A percentile compares a stretch with the other conserved stretches of the same genome.
phyloP scores from a whole-genome alignment of 371 early-diverging fungal species.

The Actinomucor elegans region DNA sequence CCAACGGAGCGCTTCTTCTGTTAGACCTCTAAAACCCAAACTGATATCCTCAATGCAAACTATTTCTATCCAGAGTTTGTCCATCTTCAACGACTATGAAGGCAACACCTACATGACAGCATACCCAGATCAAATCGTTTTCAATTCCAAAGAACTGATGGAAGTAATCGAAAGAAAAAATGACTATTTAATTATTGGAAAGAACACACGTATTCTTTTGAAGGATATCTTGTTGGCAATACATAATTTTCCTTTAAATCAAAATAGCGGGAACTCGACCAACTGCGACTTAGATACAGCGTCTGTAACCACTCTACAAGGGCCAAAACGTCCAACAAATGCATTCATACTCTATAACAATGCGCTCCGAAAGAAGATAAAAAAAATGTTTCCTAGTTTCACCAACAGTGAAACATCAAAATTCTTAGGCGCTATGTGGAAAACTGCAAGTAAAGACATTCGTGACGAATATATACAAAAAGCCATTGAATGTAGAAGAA shows the following conservation, averaged over 20 bases:
- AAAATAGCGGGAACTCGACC: constrained; percentile 64
- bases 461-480: constrained; percentile 5
- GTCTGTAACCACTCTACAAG: neutral
- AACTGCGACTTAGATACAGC: neutral
- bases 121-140: neutral
- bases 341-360: constrained; percentile 15
- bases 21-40: neutral
- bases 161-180: constrained; percentile 7
- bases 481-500: constrained; percentile 8
- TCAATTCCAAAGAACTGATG: constrained; percentile 3
- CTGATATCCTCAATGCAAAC: neutral
- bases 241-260: constrained; percentile 72
- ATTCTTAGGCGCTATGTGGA: constrained; percentile 20
- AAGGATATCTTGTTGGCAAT: constrained; percentile 10
- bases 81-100: neutral
- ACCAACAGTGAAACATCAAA: constrained; percentile 15
- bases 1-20: neutral
- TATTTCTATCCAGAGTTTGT: neutral
- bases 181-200: neutral
- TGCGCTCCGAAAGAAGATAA: constrained; percentile 4
- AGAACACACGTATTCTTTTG: neutral
- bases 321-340: constrained; percentile 14
- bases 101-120: constrained; percentile 1
- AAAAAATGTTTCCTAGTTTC: constrained; percentile 9
- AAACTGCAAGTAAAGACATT: neutral